A percentile compares a stretch with the other conserved stretches of the same genome.
phyloP scores from a whole-genome alignment of 139 green algal species.

The Nannochloris sp. region DNA sequence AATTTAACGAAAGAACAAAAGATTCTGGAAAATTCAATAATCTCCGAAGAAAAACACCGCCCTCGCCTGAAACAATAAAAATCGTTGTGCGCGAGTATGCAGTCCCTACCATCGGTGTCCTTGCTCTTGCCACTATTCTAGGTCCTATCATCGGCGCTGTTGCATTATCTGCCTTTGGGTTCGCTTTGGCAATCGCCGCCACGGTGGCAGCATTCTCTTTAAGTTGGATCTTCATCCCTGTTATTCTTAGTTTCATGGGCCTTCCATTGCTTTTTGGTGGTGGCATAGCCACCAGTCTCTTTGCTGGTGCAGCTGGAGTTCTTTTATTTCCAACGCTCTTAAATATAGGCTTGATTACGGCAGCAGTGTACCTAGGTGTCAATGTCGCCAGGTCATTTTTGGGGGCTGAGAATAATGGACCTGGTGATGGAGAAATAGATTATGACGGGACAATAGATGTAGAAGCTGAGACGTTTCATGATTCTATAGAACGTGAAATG shows the following conservation, averaged over 20 bases:
- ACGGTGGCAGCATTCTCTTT: background rate
- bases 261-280: background rate
- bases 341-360: slow-evolving; percentile 8
- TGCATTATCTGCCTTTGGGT: background rate
- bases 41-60: background rate
- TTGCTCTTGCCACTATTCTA: background rate
- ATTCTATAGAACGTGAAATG: background rate
- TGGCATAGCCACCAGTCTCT: slow-evolving; percentile 2
- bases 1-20: background rate
- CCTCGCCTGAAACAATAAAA: background rate
- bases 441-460: slow-evolving; percentile 6
- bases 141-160: background rate
- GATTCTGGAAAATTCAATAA: background rate
- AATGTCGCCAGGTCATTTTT: background rate
- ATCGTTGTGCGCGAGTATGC: background rate
- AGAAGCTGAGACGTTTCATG: background rate
- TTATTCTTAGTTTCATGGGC: background rate
- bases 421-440: background rate
- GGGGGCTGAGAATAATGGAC: background rate
- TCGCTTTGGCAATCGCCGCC: background rate
- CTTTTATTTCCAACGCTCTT: slow-evolving; percentile 10
- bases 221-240: background rate
- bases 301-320: slow-evolving; percentile 3
- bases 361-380: slow-evolving; percentile 8
- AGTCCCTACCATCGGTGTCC: background rate